These are phyloP conservation scores for Inonotus hispidus DNA, from an alignment of 1,284 basidiomycete genomes.

Conservation along the genomic window DNA sequence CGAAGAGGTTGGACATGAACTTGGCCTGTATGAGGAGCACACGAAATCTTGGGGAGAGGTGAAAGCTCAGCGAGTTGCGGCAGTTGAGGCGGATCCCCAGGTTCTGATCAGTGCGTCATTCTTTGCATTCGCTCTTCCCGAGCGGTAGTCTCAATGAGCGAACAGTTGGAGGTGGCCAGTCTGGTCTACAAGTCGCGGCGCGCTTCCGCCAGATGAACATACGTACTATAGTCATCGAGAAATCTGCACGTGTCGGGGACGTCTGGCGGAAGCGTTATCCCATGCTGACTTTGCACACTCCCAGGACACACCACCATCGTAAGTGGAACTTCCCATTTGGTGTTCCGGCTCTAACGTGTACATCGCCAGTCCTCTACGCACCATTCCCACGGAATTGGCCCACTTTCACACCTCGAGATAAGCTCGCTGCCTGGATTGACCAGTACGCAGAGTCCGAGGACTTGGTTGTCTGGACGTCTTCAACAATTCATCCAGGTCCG, in stretches of 20 bases:
- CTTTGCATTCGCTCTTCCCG: not conserved
- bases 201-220: constrained; percentile 48
- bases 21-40: constrained; percentile 21
- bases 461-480: constrained; percentile 17
- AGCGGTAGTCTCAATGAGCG: not conserved
- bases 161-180: constrained; percentile 49
- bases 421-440: constrained; percentile 31
- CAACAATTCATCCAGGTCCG: constrained; percentile 10
- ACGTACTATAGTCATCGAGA: constrained; percentile 43
- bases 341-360: not conserved
- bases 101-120: constrained; percentile 13
- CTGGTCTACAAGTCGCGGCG: constrained; percentile 47
- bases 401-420: constrained; percentile 18
- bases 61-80: constrained; percentile 17
- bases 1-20: constrained; percentile 24
- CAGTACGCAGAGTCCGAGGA: constrained; percentile 27
- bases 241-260: constrained; percentile 43
- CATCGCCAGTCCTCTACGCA: constrained; percentile 16
- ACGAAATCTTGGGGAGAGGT: constrained; percentile 23
- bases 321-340: constrained; percentile 13
- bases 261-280: constrained; percentile 51
- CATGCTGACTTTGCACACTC: constrained; percentile 43
- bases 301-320: constrained; percentile 33
- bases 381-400: constrained; percentile 13
- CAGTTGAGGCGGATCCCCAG: constrained; percentile 18